Evolutionary conservation across 2,329 filamentous ascomycete genomes (phyloP), one percentile per base, ranked within the genome.

Genomic region (Microdochium trichocladiopsis): DNA sequence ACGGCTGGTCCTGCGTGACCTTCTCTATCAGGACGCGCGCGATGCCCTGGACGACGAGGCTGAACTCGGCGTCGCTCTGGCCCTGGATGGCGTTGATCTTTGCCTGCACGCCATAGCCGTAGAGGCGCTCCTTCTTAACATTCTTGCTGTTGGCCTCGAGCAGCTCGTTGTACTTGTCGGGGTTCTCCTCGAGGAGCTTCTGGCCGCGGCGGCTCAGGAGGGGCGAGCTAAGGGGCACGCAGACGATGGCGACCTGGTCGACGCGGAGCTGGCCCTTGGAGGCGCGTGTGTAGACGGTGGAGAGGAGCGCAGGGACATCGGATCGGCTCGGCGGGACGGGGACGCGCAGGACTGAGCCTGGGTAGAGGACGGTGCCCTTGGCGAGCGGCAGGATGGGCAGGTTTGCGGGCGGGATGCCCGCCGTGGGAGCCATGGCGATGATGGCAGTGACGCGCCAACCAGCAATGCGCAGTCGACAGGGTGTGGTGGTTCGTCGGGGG

Each of bases 301-400:
- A 88, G 53, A 99, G 83, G 47, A 97, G 82, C 50, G 93, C 88
- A 51, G 90, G 87, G 59, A 97, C 87, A 69, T 97, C 94, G 59
- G 90, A 84, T 50, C 93, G 89, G 68, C 86, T 78, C 36, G 78
- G 85, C 41, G 86, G 83, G 50, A 96, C 86, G 51, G 90, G 84
- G 58, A 97, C 88, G 60, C 92, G 87, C 61, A 95, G 81, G 50
- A 92, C 84, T 52, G 92, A 84, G 56, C 91, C 90, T 3, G 94
- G 94, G 10, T 96, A 81, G 41, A 97, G 83, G 59, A 96, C 88
- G 56, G 84, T 82, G 58, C 87, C 88, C 63, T 86, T 84, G 51
- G 90, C 83, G 45, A 97, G 81, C 36, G 91, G 89, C 59, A 97
- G 87, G 61, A 97, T 73, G 47, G 93, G 88, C 31, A 96, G 41